These are phyloP conservation scores for Phylloporus sp. DNA, from an alignment of 768 basidiomycete genomes.

Conservation along the genomic window DNA sequence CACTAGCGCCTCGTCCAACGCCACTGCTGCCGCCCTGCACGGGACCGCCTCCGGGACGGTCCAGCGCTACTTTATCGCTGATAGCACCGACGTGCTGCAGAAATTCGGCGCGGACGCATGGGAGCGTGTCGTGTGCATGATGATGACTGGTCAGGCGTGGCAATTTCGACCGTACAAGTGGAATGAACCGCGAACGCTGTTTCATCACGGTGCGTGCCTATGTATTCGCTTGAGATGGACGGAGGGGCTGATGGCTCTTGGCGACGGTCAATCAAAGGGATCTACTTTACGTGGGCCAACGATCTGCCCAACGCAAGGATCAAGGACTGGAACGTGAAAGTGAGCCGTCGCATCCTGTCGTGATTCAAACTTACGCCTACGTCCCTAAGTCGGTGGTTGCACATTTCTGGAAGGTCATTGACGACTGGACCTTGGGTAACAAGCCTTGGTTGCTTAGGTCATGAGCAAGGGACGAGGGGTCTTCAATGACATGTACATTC, in stretches of 20 bases:
- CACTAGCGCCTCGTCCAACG: neutral
- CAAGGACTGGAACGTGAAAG: constrained; percentile 98
- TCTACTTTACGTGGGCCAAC: constrained; percentile 92
- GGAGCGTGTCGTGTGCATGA: constrained; percentile 95
- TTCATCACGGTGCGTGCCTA: constrained; percentile 87
- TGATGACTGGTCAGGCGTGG: constrained; percentile 98
- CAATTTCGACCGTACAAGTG: constrained; percentile 97
- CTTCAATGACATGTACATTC: no score
- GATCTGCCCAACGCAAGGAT: constrained; percentile 86
- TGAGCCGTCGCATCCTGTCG: constrained; percentile 16
- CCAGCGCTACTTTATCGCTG: constrained; percentile 80
- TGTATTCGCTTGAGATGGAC: no score
- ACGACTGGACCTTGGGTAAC: constrained; percentile 75
- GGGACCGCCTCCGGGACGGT: constrained; percentile 28
- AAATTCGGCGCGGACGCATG: constrained; percentile 93
- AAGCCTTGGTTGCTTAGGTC: constrained; percentile 69
- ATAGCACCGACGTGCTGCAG: constrained; percentile 84
- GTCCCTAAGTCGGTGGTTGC: constrained; percentile 78
- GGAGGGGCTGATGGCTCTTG: neutral
- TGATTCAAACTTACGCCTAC: neutral
- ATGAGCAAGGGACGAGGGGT: constrained; percentile 15
- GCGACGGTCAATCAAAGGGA: constrained; percentile 71
- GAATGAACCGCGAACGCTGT: constrained; percentile 86
- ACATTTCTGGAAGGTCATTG: constrained; percentile 92
- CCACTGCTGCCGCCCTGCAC: constrained; percentile 12